Percentiles rank a stretch among this genome's conserved stretches.
These are phyloP conservation scores for Kuraishia cidri DNA, from an alignment of 805 yeast genomes.

Conservation along the genomic window DNA sequence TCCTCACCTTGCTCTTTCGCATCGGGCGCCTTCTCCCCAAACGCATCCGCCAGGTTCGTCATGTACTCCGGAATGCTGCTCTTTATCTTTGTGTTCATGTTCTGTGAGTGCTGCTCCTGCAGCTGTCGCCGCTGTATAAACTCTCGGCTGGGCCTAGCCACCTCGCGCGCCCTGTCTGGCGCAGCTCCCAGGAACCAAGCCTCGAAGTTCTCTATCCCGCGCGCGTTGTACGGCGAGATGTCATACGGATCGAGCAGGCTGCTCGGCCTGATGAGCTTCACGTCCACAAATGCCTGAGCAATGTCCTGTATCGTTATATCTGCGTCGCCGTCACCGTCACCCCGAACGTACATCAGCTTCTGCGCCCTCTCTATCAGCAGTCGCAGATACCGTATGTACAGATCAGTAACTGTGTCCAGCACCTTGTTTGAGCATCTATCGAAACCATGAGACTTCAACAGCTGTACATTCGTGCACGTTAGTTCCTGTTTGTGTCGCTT, in stretches of 20 bases:
- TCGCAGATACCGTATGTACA: constrained; percentile 56
- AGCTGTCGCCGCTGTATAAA: constrained; percentile 7
- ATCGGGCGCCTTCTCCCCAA: not conserved
- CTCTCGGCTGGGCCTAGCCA: constrained; percentile 20
- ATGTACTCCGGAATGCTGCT: not conserved
- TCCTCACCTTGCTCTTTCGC: not conserved
- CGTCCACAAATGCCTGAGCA: constrained; percentile 56
- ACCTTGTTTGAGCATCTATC: constrained; percentile 67
- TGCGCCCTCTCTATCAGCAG: constrained; percentile 42
- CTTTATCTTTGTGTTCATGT: not conserved
- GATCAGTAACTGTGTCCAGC: constrained; percentile 69
- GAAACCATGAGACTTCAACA: constrained; percentile 75
- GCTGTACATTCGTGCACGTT: constrained; percentile 28
- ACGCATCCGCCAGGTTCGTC: not conserved
- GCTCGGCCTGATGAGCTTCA: constrained; percentile 55
- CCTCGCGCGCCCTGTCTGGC: constrained; percentile 31
- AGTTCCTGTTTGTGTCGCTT: too few species aligned
- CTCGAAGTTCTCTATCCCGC: constrained; percentile 41
- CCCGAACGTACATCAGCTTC: constrained; percentile 38
- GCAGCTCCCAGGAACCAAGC: constrained; percentile 46
- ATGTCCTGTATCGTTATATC: constrained; percentile 56
- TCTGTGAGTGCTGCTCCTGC: not conserved
- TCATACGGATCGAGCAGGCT: constrained; percentile 46
- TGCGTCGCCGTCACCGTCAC: constrained; percentile 21
- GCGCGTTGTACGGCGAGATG: constrained; percentile 30